These are phyloP conservation scores for Striga asiatica DNA, from an alignment of 257 asterid genomes.

Conservation along the genomic window DNA sequence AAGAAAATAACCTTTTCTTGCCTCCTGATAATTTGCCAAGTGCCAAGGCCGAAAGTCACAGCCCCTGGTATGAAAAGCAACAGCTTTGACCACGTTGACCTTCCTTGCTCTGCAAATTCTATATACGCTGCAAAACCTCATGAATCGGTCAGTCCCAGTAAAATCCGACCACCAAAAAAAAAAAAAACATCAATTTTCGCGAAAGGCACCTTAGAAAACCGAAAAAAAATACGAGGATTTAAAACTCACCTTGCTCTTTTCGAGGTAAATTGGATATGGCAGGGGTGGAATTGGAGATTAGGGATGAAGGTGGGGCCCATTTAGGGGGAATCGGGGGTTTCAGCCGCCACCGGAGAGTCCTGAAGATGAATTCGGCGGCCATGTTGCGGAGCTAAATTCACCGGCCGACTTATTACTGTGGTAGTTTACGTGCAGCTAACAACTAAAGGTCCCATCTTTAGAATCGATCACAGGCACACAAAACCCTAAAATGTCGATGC, in stretches of 20 bases:
- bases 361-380: constrained; percentile 40
- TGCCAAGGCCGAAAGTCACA: constrained; percentile 85
- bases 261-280: constrained; percentile 29
- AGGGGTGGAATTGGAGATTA: constrained; percentile 34
- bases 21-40: constrained; percentile 92
- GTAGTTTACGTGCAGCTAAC: not conserved
- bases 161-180: not conserved
- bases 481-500: not conserved
- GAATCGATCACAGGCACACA: too few relatives aligned
- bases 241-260: constrained; percentile 33
- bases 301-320: constrained; percentile 30
- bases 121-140: not conserved
- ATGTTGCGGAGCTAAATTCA: constrained; percentile 23
- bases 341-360: constrained; percentile 20
- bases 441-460: not conserved
- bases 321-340: constrained; percentile 17
- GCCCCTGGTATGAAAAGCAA: constrained; percentile 85
- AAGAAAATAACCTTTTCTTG: constrained; percentile 57
- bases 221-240: not conserved
- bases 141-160: constrained; percentile 12
- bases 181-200: not conserved
- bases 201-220: not conserved
- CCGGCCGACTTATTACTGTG: too few relatives aligned
- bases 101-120: constrained; percentile 42
- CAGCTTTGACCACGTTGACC: constrained; percentile 75